Base-by-base conservation (phyloP, 805 yeast species). In the Saccharomyces jurei region DNA sequence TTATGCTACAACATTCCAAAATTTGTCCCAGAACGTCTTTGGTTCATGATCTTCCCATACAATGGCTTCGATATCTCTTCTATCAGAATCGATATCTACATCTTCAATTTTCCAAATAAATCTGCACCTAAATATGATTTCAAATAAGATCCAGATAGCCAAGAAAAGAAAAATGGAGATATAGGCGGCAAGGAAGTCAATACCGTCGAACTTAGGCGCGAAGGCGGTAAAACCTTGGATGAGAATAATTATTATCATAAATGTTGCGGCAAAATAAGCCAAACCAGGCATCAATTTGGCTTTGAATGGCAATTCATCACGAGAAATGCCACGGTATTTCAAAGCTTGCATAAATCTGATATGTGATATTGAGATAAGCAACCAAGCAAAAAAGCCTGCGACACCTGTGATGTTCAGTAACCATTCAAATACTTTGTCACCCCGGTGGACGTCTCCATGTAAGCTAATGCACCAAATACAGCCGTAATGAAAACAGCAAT, bases 321-420 rank as follows among this genome's bases (percentile, higher is more conserved):
- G 74, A 27, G 84, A 74, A 54, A 86, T 83, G 51, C 83, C 83
- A 67, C 89, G 80, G 25, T 73, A 67, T 61, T 77, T 79, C 62
- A 88, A 71, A 32, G 85, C 83, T 46, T 74, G 69, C 84, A 86
- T 86, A 71, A 86, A 86, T 67, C 91, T 75, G 54, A 86, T 71
- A 69, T 85, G 91, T 2, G 86, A 74, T 49, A 79, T 69, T 29
- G 83, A 76, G 57, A 86, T 84, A 66, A 81, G 79, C 50, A 82
- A 77, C 91, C 91, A 84, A 17, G 87, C 78, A 60, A 85, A 82
- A 60, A 86, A 76, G 56, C 91, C 91, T 10, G 90, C 84, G 50
- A 85, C 84, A 29, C 87, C 87, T n/a, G 88, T 80, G 61, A 86
- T 84, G 68, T 84, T 85, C 60, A 85, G 71, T 56, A 86, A 74